Percentiles rank a stretch among this genome's conserved stretches.
Conservation (phyloP, 73 alveolate species). For the Symbiodinium pilosum region DNA sequence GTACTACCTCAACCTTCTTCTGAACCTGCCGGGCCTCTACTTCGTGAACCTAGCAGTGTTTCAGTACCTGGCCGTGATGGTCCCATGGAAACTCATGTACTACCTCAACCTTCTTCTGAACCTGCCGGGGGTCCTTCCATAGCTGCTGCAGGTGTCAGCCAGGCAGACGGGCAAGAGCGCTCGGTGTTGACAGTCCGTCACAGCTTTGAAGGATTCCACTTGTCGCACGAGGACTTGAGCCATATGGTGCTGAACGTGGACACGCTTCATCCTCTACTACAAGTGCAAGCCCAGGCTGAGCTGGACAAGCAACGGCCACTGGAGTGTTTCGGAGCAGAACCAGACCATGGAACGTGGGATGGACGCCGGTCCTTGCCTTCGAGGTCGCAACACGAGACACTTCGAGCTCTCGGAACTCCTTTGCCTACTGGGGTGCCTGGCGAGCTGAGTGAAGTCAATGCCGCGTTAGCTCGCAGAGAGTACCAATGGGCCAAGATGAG, state of each 20-base stretch:
- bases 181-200: background rate
- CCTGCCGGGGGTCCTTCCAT: background rate
- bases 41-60: background rate
- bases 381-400: background rate
- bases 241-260: background rate
- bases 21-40: background rate
- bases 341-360: constrained; percentile 46
- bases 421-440: background rate
- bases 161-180: background rate
- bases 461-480: background rate
- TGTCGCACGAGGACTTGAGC: background rate
- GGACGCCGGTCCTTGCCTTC: background rate
- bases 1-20: background rate
- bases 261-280: background rate
- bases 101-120: background rate
- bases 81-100: background rate
- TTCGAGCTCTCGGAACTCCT: background rate
- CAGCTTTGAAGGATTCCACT: background rate
- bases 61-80: background rate
- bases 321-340: background rate
- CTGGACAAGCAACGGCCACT: background rate
- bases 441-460: background rate
- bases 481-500: background rate
- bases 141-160: background rate
- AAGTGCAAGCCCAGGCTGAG: background rate